A percentile compares a stretch with the other conserved stretches of the same genome.
phyloP scores from a whole-genome alignment of 129 eudicot genomes.

The Escallonia rubra region DNA sequence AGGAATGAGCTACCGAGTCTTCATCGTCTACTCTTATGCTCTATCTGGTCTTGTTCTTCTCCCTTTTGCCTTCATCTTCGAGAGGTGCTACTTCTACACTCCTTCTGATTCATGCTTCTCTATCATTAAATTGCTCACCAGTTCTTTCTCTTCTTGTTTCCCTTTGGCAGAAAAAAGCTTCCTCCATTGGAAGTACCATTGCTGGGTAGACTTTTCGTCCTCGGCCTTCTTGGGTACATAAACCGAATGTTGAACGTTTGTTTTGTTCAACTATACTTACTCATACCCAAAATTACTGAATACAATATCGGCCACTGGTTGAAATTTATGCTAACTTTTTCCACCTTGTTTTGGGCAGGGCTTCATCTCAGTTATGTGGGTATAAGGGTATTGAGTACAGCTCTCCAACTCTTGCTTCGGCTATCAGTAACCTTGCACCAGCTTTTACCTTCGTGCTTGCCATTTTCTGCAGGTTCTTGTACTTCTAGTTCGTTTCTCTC shows the following conservation, averaged over 20 bases:
- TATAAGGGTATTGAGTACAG: constrained; percentile 15
- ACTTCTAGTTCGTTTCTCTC: background rate
- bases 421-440: constrained; percentile 32
- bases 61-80: constrained; percentile 65
- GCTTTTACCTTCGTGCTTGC: constrained; percentile 35
- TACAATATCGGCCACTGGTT: background rate
- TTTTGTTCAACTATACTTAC: background rate
- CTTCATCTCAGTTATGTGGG: background rate
- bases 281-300: background rate
- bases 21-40: constrained; percentile 62
- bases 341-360: background rate
- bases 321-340: too few species aligned
- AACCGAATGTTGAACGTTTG: too few species aligned
- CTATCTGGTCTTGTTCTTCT: constrained; percentile 71
- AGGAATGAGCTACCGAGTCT: constrained; percentile 81
- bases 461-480: constrained; percentile 26
- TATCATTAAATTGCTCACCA: background rate
- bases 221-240: constrained; percentile 15
- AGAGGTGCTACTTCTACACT: constrained; percentile 5
- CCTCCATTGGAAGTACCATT: constrained; percentile 4
- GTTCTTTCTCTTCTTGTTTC: background rate
- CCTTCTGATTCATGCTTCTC: background rate
- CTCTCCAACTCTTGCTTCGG: constrained; percentile 41
- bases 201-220: constrained; percentile 8
- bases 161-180: background rate